Conservation (phyloP, 2,329 filamentous ascomycete genomes). For the Pseudogymnoascus sp. region DNA sequence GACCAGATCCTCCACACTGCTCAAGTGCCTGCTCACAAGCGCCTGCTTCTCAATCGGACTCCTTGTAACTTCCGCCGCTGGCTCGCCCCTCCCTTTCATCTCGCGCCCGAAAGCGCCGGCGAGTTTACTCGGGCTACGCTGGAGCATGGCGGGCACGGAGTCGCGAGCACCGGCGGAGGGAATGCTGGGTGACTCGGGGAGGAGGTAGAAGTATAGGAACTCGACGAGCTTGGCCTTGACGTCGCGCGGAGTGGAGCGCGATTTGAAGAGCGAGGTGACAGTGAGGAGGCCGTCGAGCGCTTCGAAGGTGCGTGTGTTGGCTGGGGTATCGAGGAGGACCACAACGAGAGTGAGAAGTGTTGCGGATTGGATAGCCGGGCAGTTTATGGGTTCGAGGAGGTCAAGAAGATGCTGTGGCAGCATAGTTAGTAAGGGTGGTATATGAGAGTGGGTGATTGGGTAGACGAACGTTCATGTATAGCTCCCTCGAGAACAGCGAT, state of each 20-base stretch:
- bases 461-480: constrained; percentile 81
- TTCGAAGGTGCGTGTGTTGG: constrained; percentile 89
- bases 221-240: constrained; percentile 96
- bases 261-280: constrained; percentile 88
- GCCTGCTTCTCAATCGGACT: constrained; percentile 62
- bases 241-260: constrained; percentile 72
- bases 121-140: constrained; percentile 63
- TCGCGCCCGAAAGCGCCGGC: constrained; percentile 47
- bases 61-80: constrained; percentile 34
- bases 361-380: constrained; percentile 82
- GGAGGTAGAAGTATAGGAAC: constrained; percentile 97
- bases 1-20: constrained; percentile 61
- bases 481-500: constrained; percentile 76
- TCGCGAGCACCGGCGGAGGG: constrained; percentile 41
- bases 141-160: constrained; percentile 46
- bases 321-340: constrained; percentile 75
- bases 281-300: constrained; percentile 84
- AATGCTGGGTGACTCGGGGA: constrained; percentile 70
- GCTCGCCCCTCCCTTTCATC: constrained; percentile 17
- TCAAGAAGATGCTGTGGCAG: constrained; percentile 70
- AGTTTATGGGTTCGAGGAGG: constrained; percentile 86
- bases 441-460: neutral
- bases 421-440: neutral
- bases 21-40: constrained; percentile 55
- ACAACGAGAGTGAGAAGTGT: constrained; percentile 86